phyloP scores from a whole-genome alignment of 306 rosid species.

The Senna tora region DNA sequence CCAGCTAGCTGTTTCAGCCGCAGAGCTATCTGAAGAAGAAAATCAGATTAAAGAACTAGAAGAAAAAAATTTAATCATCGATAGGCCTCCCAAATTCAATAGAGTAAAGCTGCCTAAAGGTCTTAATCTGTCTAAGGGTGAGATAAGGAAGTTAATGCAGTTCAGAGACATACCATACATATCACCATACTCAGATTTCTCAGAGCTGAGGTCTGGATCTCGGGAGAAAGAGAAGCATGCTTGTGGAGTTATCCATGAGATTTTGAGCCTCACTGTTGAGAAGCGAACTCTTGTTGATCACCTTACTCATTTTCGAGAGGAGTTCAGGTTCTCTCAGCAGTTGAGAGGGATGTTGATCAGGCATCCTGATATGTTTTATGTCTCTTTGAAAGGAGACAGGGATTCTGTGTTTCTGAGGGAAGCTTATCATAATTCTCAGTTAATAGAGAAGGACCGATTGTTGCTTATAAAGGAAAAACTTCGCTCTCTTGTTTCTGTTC shows the following conservation, averaged over 20 bases:
- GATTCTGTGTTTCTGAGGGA: constrained; percentile 91
- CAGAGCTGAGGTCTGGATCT: constrained; percentile 61
- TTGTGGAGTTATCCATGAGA: constrained; percentile 86
- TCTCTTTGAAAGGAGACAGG: constrained; percentile 85
- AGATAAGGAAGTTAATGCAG: constrained; percentile 68
- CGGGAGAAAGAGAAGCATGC: constrained; percentile 84
- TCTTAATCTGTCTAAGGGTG: constrained; percentile 78
- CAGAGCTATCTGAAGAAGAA: constrained; percentile 77
- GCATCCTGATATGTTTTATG: constrained; percentile 92
- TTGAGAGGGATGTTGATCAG: constrained; percentile 84
- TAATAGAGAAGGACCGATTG: constrained; percentile 75
- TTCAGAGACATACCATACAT: constrained; percentile 82
- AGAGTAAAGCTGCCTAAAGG: constrained; percentile 80
- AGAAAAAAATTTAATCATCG: constrained; percentile 78
- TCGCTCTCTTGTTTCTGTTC: constrained; percentile 71
- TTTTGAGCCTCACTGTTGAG: constrained; percentile 84
- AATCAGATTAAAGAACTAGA: constrained; percentile 61
- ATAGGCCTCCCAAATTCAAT: constrained; percentile 75
- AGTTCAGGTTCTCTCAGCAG: constrained; percentile 89
- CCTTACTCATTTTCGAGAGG: constrained; percentile 91
- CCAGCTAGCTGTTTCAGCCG: constrained; percentile 85
- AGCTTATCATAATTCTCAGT: constrained; percentile 75
- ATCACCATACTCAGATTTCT: constrained; percentile 87
- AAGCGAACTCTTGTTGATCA: constrained; percentile 81
- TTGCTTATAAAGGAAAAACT: constrained; percentile 81